Base-by-base conservation (phyloP, 106 monocot genomes). In the Gastrodia elata region DNA sequence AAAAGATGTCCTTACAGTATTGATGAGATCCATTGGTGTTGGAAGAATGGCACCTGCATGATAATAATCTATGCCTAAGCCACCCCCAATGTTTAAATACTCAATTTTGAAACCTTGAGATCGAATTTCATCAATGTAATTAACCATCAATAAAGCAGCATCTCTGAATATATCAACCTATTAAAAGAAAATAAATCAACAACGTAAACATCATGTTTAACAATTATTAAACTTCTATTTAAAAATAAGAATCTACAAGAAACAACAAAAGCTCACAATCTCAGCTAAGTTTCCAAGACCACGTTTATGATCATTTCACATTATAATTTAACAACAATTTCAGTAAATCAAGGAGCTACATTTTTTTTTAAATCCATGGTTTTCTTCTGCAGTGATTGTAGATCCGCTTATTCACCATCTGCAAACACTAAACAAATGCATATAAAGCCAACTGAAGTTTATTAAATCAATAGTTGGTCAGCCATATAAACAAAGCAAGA, bases 131-230 rank as follows among this genome's bases (percentile, higher is more conserved):
- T 97, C 88, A 70, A 97, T 90, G 71, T 83, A 97, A 68, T 93
- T 88, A 41, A 97, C 92, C 97, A 97, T 97, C 52, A 97, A 78
- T 74, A 83, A 75, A 39, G 97, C 97, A 68, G 97, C 97, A 88
- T 97, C 97, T 83, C 84, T 90, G 65, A 97, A 97, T 76, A 97
- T 97, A 71, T 97, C 97, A 44, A 97, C 97, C 97, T 97, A 76
- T 13, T 25, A 35, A 37, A 76, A 72, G 39, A 24, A 35, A 68
- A 71, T 7, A 13, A 43, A 42, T 71, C 40, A 71, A n/a, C 4
- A 58, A 52, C 6, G 24, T 22, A 55, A 56, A 56, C 3, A 25
- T 26, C 26, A 27, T 58, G 46, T 10, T 3, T 8, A 58, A 26
- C 57, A 58, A 13, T 2, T 3, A 46, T 46, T 46, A 11, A 46